These are phyloP conservation scores for Kockovaella imperatae DNA, from an alignment of 768 basidiomycete genomes.

Conservation along the genomic window DNA sequence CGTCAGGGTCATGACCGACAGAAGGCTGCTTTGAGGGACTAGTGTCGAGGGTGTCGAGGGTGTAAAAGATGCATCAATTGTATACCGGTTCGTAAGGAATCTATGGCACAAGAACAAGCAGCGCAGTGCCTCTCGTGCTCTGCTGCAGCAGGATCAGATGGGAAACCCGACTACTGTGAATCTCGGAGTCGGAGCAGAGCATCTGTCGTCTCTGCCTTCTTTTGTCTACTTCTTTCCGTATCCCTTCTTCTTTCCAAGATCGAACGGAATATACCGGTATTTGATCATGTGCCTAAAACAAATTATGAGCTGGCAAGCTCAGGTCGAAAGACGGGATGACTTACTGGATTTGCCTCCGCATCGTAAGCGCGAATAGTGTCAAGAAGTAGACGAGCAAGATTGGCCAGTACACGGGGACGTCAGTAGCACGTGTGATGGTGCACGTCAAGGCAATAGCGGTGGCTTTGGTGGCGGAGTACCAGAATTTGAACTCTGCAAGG, in stretches of 20 bases:
- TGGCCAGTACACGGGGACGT: constrained; percentile 98
- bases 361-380: constrained; percentile 85
- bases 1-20: constrained; percentile 73
- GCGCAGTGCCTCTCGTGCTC: no score
- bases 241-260: constrained; percentile 84
- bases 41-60: no score
- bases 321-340: constrained; percentile 46
- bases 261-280: constrained; percentile 94
- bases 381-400: constrained; percentile 96
- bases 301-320: not conserved
- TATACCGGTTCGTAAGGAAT: no score
- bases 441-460: constrained; percentile 71
- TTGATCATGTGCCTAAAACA: constrained; percentile 87
- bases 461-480: constrained; percentile 86
- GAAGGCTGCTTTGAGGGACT: constrained; percentile 56
- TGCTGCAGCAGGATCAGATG: no score
- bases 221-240: constrained; percentile 53
- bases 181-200: no score
- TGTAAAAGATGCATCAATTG: no score
- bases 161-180: no score
- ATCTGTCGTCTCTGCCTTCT: not conserved
- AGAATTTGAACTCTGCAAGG: constrained; percentile 46
- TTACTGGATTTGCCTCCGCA: constrained; percentile 92
- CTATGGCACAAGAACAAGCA: no score
- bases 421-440: constrained; percentile 76